Evolutionary conservation across 805 yeast species (phyloP), one percentile per base, ranked within the genome.

Genomic region (Yamadazyma akitaensis): DNA sequence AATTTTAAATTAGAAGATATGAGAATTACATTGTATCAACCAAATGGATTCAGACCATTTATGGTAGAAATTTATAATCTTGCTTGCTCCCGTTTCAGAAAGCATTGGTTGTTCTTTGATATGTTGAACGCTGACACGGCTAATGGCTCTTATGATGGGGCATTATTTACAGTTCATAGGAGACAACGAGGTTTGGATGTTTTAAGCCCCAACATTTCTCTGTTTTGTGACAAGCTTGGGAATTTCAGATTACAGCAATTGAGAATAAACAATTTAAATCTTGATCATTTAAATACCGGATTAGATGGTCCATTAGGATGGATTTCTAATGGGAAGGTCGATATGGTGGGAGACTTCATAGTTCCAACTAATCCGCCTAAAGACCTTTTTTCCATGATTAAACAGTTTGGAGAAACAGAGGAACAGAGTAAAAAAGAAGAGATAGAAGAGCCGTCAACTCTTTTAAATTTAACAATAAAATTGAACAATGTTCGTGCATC

Each of bases 301-400:
- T 77, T 88, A 47, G 82, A 83, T 45, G 99, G 99, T 0, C 96
- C 98, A 11, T 89, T 94, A 65, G 97, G 98, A 6, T 94, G 99
- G 99, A 92, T 94, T 46, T 82, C 88, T 5, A 77, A 80, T 51
- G 99, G 99, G 12, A 82, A 82, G 43, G 98, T 92, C 18, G 97
- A 94, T 64, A 84, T 94, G 83, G 70, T 88, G 52, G 97, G 97
- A 7, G 97, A 94, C 60, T 81, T 92, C 14, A 80, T 84, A 76
- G 82, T 90, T 2, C 95, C 96, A 0, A 33, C 12, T 4, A 36
- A 37, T 5, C 37, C 43, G 3, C 35, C 43, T 9, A 37, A 42
- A 4, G 43, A 46, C 30, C 14, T 46, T 12, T 14, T 37, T 16
- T 8, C 32, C 24, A 40, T 26, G 8, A 18, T 43, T 5, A 36